Evolutionary conservation across 1,284 basidiomycete species (phyloP).

Genomic region (Cryptococcus hybrid): DNA sequence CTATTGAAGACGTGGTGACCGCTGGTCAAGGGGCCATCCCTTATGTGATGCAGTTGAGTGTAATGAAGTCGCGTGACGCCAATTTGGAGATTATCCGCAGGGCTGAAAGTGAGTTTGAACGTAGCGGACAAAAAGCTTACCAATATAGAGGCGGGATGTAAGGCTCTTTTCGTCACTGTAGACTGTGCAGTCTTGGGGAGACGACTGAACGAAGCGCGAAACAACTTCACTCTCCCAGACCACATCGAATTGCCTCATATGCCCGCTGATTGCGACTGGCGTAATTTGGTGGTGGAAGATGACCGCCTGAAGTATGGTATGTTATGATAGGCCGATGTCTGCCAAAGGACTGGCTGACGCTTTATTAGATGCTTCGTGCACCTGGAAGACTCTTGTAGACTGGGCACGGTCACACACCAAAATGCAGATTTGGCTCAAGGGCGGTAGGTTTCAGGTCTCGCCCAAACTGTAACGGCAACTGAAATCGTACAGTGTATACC

Average conservation of each 20-base stretch:
- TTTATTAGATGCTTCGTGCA: no score
- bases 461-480: not conserved
- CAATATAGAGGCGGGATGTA: constrained; percentile 16
- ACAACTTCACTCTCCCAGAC: constrained; percentile 16
- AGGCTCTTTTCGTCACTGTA: constrained; percentile 28
- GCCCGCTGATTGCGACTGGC: constrained; percentile 11
- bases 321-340: not conserved
- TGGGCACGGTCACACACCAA: not conserved
- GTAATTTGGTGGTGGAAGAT: constrained; percentile 8
- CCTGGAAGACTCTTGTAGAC: no score
- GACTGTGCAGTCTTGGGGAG: constrained; percentile 28
- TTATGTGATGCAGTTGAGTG: constrained; percentile 28
- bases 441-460: not conserved
- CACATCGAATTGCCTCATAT: constrained; percentile 16
- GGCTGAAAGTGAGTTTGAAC: constrained; percentile 20
- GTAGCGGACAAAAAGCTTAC: not conserved
- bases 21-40: constrained; percentile 12
- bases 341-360: not conserved
- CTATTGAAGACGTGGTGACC: constrained; percentile 27
- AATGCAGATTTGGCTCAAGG: constrained; percentile 4
- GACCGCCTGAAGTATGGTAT: constrained; percentile 12
- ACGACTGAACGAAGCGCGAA: constrained; percentile 21
- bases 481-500: not conserved
- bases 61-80: constrained; percentile 22
- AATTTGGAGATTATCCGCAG: constrained; percentile 22